Percentiles rank a stretch among this genome's conserved stretches.
Conservation (phyloP, 192 early-diverging fungal genomes). For the Podila clonocystis region DNA sequence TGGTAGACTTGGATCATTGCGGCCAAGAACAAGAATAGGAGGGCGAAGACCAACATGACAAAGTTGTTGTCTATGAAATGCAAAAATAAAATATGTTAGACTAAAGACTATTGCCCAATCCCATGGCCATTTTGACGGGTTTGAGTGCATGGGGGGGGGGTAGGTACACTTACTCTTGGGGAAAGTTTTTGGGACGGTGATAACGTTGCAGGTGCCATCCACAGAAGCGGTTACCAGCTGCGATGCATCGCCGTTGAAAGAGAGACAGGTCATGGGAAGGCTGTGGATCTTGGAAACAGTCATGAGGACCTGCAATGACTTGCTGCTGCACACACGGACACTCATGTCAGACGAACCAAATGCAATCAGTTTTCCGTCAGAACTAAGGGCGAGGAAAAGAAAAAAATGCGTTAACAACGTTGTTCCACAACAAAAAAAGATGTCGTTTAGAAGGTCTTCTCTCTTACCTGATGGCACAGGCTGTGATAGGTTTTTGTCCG, state of each 20-base stretch:
- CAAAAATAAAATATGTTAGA: not conserved
- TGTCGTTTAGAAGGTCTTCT: too few relatives aligned
- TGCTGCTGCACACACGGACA: constrained; percentile 72
- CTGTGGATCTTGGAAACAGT: constrained; percentile 76
- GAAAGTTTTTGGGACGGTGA: constrained; percentile 64
- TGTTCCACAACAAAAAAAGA: too few relatives aligned
- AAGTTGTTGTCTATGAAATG: constrained; percentile 34
- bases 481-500: constrained; percentile 68
- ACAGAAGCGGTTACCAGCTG: constrained; percentile 83
- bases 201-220: constrained; percentile 76
- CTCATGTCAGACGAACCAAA: constrained; percentile 79
- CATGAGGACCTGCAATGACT: constrained; percentile 64
- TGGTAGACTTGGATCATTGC: constrained; percentile 32
- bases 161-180: constrained; percentile 34
- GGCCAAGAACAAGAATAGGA: constrained; percentile 47
- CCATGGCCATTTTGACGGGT: too few relatives aligned
- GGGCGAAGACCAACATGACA: constrained; percentile 38
- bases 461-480: constrained; percentile 70
- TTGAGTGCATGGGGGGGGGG: too few relatives aligned
- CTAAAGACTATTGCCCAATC: not conserved
- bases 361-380: constrained; percentile 74
- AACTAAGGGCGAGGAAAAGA: constrained; percentile 52
- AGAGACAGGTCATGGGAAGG: constrained; percentile 83
- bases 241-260: constrained; percentile 72
- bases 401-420: not conserved